Conservation (phyloP, 2,329 filamentous ascomycete species). For the Zymoseptoria tritici region DNA sequence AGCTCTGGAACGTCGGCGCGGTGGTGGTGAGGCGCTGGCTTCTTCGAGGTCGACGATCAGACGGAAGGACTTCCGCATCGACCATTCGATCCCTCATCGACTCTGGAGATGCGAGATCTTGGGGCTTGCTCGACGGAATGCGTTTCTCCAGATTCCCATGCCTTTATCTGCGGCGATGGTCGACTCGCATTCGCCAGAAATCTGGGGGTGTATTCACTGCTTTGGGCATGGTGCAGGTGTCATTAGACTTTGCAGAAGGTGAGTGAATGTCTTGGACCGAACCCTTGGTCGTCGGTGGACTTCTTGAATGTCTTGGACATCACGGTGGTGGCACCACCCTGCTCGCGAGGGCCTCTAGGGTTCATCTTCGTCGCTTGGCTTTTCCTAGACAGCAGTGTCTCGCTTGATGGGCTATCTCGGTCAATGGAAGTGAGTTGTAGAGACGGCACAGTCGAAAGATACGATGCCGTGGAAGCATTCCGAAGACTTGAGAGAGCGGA, state of each 20-base stretch:
- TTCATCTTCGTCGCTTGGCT: background rate
- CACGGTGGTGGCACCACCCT: background rate
- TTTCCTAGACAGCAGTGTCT: background rate
- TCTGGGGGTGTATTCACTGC: background rate
- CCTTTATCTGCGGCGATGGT: background rate
- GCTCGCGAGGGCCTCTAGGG: background rate
- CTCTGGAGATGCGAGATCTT: background rate
- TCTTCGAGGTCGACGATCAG: background rate
- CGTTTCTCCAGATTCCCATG: background rate
- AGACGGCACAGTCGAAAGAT: background rate
- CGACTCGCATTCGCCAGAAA: background rate
- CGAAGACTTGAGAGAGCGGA: background rate
- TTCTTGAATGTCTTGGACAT: background rate
- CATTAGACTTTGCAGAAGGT: background rate
- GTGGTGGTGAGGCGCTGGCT: background rate
- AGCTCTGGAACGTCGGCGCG: background rate
- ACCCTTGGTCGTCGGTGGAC: background rate
- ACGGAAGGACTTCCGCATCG: background rate
- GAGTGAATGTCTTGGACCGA: background rate
- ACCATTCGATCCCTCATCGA: background rate
- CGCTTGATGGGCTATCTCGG: background rate
- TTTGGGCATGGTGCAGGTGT: background rate
- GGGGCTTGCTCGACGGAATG: background rate
- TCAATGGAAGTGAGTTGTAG: background rate
- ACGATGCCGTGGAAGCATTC: background rate